Conservation (phyloP, 2,329 filamentous ascomycete species). For the Coniella lustricola region DNA sequence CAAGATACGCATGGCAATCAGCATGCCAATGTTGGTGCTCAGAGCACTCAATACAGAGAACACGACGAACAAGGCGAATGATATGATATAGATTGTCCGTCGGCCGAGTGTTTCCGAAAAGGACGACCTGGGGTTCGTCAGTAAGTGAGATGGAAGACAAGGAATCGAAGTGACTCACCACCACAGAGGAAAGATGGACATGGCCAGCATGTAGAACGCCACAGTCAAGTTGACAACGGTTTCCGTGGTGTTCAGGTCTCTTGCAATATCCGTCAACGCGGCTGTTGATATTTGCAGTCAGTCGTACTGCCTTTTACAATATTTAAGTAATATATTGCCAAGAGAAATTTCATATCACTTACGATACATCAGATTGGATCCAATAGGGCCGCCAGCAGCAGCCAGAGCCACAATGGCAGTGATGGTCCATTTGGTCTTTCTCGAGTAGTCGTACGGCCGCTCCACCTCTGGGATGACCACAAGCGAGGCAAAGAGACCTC, state of each 20-base stretch:
- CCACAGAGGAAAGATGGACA: constrained; percentile 82
- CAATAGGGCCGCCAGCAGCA: constrained; percentile 72
- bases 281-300: constrained; percentile 38
- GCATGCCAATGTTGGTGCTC: constrained; percentile 64
- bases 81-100: constrained; percentile 70
- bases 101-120: constrained; percentile 70
- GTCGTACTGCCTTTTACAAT: too few relatives aligned
- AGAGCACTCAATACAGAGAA: constrained; percentile 65
- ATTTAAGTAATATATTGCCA: too few relatives aligned
- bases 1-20: constrained; percentile 68
- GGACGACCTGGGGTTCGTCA: constrained; percentile 41
- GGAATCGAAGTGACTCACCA: constrained; percentile 39
- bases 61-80: constrained; percentile 64
- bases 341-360: constrained; percentile 31
- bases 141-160: neutral
- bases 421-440: constrained; percentile 75
- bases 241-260: constrained; percentile 52
- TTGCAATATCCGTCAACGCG: constrained; percentile 56
- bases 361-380: constrained; percentile 79
- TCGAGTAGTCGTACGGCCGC: constrained; percentile 64
- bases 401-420: constrained; percentile 72
- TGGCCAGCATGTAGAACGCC: constrained; percentile 73
- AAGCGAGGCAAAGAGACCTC: constrained; percentile 67
- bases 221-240: constrained; percentile 70
- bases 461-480: constrained; percentile 73